Evolutionary conservation across 2,329 filamentous ascomycete genomes (phyloP), one percentile per base, ranked within the genome.

Genomic region (Colletotrichum orbiculare): DNA sequence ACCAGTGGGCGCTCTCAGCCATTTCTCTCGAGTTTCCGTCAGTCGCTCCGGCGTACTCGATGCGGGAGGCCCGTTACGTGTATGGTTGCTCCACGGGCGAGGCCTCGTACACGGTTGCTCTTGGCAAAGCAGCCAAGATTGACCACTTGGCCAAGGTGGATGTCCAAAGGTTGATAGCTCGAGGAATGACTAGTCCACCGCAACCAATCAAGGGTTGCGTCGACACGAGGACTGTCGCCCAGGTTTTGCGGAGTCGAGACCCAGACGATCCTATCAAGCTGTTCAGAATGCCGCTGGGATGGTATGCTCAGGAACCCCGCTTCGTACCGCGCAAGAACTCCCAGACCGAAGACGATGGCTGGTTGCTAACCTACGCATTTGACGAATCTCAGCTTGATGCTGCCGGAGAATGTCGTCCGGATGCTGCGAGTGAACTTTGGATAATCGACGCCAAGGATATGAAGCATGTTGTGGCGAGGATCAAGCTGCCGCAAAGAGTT

Each of bases 11-110:
- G 0, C 77, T 92, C 1, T 84, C 87, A 0, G 81, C 86, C 1
- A 86, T 92, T 46, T 85, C 89, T 0, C 89, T 92, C 61, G 90
- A 92, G 67, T 92, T 92, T 55, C 89, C 90, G 0, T 85, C 86
- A 0, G 75, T 91, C 0, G 81, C 84, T 0, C 82, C 86, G 1
- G 77, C 81, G 2, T 71, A 78, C 13, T 82, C 85, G 17, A 91
- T 91, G 89, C 77, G 73, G 2, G 70, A 77, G 9, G 84, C 87
- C 15, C 82, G 81, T 2, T 92, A 87, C 66, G 80, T 92, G 34
- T 92, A 91, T 67, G 89, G 90, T 2, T 91, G 89, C 73, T 89
- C 86, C 25, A 88, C 87, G 0, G 82, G 82, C 0, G 81, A 82
- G 37, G 79, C 82, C 0, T 83, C 84, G 2, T 90, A 89, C 67